Evolutionary conservation across 192 early-diverging fungal genomes (phyloP).

Genomic region (Glomus cerebriforme): DNA sequence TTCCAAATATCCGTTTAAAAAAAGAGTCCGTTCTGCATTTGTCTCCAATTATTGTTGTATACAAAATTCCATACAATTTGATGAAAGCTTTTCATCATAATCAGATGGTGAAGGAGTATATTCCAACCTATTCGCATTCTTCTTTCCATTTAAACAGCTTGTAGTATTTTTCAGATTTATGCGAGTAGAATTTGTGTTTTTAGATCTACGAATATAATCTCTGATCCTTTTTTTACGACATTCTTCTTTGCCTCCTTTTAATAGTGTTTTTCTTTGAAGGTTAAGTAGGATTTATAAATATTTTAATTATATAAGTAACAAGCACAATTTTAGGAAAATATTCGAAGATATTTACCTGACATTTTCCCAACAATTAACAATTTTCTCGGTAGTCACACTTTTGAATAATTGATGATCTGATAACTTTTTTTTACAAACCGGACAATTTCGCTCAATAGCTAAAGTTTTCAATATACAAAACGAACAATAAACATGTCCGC

Average conservation of each 20-base stretch:
- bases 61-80: neutral
- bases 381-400: neutral
- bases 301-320: neutral
- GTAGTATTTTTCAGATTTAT: neutral
- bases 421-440: neutral
- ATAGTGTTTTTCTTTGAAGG: neutral
- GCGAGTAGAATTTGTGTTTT: neutral
- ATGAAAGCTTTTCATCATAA: neutral
- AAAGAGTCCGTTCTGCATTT: neutral
- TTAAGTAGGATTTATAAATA: neutral
- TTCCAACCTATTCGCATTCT: neutral
- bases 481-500: constrained; percentile 4
- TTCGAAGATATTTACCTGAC: neutral
- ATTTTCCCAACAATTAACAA: constrained; percentile 6
- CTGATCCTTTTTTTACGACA: neutral
- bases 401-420: constrained; percentile 1
- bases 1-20: no score
- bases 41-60: neutral
- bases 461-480: constrained; percentile 1
- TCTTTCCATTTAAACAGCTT: neutral
- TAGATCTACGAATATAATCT: neutral
- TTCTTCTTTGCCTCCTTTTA: neutral
- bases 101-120: neutral
- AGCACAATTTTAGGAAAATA: neutral
- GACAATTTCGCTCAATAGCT: neutral